Base-by-base conservation (phyloP, 495 filamentous ascomycete genomes). In the Penicillium egyptiacum region DNA sequence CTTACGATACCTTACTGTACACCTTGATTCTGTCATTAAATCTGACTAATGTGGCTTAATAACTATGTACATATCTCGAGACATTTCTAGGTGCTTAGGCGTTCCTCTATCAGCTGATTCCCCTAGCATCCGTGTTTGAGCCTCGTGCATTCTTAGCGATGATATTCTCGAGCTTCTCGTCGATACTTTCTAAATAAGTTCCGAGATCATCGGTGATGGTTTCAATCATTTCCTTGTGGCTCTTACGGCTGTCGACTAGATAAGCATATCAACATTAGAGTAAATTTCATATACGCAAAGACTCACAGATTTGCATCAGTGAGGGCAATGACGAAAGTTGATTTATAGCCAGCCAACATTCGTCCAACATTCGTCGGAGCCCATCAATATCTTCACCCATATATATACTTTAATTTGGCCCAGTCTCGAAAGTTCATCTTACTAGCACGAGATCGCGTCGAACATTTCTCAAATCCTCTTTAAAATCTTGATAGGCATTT, bases 51-150 rank as follows among this genome's bases (percentile, higher is more conserved):
- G 37, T 77, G 70, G 17, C 58, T 59, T 10, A 67, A 74, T 30
- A 77, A 51, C 44, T 71, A 56, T 30, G 65, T 54, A 62, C 74
- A 78, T 43, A 79, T 77, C 50, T 67, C 55, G 43, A 79, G 73
- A 58, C 73, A 77, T 55, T 77, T 67, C 59, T 78, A 58, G 35
- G 74, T 74, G 50, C 71, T 75, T 33, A 63, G 42, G 49, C 66
- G 71, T 60, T 79, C 75, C 30, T 76, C 72, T 53, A 76, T 61
- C 33, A 57, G 61, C 40, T 58, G 64, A 35, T 55, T 56, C 74
- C 70, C 4, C 37, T 60, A 19, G 60, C 50, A 61, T 74, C 69
- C 57, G 63, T 11, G 46, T 55, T 47, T 17, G 63, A 62, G 12
- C 44, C 41, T 37, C 19, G 16, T 23, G 31, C 11, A 41, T 49